A percentile compares a stretch with the other conserved stretches of the same genome.
Evolutionary conservation across 176 grass and related monocot genomes (phyloP).

Genomic region (Cenchrus fungigraminus): DNA sequence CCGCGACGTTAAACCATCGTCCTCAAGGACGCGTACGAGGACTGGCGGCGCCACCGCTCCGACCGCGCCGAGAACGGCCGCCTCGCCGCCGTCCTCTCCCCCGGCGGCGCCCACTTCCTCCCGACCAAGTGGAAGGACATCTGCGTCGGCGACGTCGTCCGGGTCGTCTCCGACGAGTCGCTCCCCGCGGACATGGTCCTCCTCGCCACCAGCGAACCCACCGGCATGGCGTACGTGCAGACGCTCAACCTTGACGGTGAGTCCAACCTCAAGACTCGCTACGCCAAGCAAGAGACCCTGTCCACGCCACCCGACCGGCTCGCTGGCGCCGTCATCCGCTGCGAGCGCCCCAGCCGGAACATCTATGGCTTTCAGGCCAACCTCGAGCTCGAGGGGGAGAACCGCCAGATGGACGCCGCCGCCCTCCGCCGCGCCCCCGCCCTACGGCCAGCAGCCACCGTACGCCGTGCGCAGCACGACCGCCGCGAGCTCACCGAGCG

Average conservation of each 20-base stretch:
- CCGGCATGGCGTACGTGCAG: slow-evolving; percentile 88
- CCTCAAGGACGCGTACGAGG: slow-evolving; percentile 96
- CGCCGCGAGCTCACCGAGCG: too few relatives aligned
- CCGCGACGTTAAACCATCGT: too few relatives aligned
- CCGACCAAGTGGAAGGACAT: slow-evolving; percentile 77
- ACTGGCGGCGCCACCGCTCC: slow-evolving; percentile 70
- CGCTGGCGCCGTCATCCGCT: slow-evolving; percentile 55
- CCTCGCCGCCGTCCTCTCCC: slow-evolving; percentile 39
- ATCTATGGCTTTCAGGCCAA: slow-evolving; percentile 89
- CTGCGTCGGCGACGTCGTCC: slow-evolving; percentile 79
- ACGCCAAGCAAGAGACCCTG: slow-evolving; percentile 84
- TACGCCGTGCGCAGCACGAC: too few relatives aligned
- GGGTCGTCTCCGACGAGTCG: slow-evolving; percentile 61
- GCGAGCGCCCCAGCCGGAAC: slow-evolving; percentile 41
- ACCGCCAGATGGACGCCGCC: slow-evolving; percentile 35
- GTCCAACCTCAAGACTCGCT: slow-evolving; percentile 97
- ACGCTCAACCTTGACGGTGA: slow-evolving; percentile 97
- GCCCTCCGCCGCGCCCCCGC: too few relatives aligned
- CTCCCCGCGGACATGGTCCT: slow-evolving; percentile 95
- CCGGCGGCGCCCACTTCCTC: slow-evolving; percentile 38
- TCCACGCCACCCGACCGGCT: slow-evolving; percentile 45
- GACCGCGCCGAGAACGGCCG: slow-evolving; percentile 63
- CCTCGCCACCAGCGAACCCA: slow-evolving; percentile 90
- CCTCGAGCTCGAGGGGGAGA: slow-evolving; percentile 53
- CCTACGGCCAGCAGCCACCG: too few relatives aligned